Conservation (phyloP, 441 rosid species). For the Gossypium gossypioides region DNA sequence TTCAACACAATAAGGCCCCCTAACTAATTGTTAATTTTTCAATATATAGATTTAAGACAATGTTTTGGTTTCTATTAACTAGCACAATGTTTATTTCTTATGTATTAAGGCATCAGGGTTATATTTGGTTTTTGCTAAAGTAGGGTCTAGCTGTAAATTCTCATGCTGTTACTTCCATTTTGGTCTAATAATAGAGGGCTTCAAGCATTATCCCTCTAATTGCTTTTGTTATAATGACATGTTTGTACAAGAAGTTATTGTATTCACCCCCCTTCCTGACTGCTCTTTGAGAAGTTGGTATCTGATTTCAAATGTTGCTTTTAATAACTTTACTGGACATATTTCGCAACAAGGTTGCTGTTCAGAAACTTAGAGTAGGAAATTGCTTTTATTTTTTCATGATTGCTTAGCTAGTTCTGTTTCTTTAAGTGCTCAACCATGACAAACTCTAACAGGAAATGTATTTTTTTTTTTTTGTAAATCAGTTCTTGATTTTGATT, state of each 20-base stretch:
- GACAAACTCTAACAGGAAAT: not conserved
- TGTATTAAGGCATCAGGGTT: not conserved
- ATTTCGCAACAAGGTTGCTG: not conserved
- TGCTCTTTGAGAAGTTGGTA: not conserved
- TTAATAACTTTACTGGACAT: not conserved
- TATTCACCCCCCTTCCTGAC: not conserved
- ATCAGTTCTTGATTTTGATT: not conserved
- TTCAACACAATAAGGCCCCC: not conserved
- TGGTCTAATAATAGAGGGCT: not conserved
- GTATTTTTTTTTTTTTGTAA: not conserved
- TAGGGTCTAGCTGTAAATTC: not conserved
- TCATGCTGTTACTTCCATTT: not conserved
- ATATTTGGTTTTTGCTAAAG: not conserved
- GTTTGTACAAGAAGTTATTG: not conserved
- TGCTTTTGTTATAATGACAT: not conserved
- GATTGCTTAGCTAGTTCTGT: not conserved
- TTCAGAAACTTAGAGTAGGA: not conserved
- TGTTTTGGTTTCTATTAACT: not conserved
- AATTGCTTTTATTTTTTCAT: not conserved
- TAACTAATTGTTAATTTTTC: not conserved
- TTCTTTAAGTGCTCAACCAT: not conserved
- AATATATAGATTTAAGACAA: not conserved
- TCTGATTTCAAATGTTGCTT: not conserved
- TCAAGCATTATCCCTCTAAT: not conserved
- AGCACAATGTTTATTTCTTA: slow-evolving; percentile 1